Evolutionary conservation across 2,329 filamentous ascomycete species (phyloP), one percentile per base, ranked within the genome.

Genomic region (Talaromyces sp.): DNA sequence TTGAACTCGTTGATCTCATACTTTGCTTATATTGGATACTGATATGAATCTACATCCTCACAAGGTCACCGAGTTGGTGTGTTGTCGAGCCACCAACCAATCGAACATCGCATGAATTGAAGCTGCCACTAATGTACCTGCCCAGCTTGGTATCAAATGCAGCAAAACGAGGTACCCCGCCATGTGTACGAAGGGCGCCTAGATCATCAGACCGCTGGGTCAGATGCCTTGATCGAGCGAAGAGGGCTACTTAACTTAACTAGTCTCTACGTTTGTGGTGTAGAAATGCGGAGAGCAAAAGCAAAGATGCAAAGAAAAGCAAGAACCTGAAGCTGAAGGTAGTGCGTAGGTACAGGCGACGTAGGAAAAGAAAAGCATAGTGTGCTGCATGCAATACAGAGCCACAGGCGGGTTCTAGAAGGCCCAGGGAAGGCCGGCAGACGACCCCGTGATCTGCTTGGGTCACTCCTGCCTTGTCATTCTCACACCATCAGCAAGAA

Each of bases 41-140:
- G 27, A 35, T 10, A 2, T 22, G 31, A 54, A 54, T 54, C 31
- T 54, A 31, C 50, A 35, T 22, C 13, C 27, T 35, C 50, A 33
- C 49, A 35, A 31, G 16, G 31, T 54, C 31, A 8, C 19, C 6
- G 22, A n/a, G 33, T 37, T 62, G 60, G 49, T 56, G 47, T 45
- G 60, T 62, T 62, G 60, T 62, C 60, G 35, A 62, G 5, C 27
- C n/a, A 9, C 27, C 16, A 22, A 49, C 60, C 60, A 62, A 62
- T 62, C 47, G 37, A 52, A 45, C 33, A 27, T 19, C 27, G 33
- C 45, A 62, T 52, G 22, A 62, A 39, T 24, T 62, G 59, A 45
- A 39, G 11, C 35, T 43, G 33, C 45, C 37, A 47, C 31, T 47
- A 24, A 43, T 62, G 24, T 52, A 33, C 27, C 47, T 52, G 49